A percentile compares a stretch with the other conserved stretches of the same genome.
Evolutionary conservation across 2,329 filamentous ascomycete species (phyloP).

Genomic region (Aureobasidium sp.): DNA sequence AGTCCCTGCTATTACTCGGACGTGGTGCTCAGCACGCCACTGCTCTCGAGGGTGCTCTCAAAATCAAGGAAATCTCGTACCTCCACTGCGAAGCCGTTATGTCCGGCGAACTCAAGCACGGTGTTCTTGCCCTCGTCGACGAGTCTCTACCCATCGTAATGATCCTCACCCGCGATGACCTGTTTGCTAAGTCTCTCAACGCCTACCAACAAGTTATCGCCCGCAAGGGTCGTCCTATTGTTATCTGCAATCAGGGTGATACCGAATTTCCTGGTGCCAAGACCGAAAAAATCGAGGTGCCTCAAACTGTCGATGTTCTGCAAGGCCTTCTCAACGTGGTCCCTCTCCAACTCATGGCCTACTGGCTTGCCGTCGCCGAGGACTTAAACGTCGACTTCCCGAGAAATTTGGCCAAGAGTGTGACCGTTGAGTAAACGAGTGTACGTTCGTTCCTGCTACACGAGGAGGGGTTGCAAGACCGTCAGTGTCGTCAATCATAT

Average conservation of each 20-base stretch:
- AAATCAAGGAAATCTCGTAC: slow-evolving; percentile 99
- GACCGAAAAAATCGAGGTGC: slow-evolving; percentile 98
- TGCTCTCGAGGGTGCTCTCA: slow-evolving; percentile 94
- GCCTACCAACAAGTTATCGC: slow-evolving; percentile 99
- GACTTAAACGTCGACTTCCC: slow-evolving; percentile 99
- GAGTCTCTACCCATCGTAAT: slow-evolving; percentile 99
- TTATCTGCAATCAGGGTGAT: slow-evolving; percentile 95
- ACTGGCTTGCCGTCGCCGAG: slow-evolving; percentile 98
- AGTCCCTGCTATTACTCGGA: slow-evolving; percentile 92
- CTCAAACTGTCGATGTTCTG: slow-evolving; percentile 93
- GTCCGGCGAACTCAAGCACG: slow-evolving; percentile 99
- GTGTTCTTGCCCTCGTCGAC: slow-evolving; percentile 96
- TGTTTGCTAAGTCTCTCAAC: slow-evolving; percentile 99
- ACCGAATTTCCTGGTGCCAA: slow-evolving; percentile 88
- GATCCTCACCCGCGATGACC: slow-evolving; percentile 96
- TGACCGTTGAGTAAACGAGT: slow-evolving; percentile 91
- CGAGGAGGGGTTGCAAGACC: too few relatives aligned
- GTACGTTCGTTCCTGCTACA: too few relatives aligned
- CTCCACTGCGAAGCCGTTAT: slow-evolving; percentile 99
- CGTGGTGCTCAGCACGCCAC: slow-evolving; percentile 98
- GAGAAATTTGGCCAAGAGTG: slow-evolving; percentile 98
- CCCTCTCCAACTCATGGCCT: slow-evolving; percentile 96
- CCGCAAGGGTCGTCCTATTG: slow-evolving; percentile 94
- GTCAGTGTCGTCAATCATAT: too few relatives aligned
- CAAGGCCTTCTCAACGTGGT: slow-evolving; percentile 99